phyloP scores from a whole-genome alignment of 306 rosid genomes.

The Quercus variabilis region DNA sequence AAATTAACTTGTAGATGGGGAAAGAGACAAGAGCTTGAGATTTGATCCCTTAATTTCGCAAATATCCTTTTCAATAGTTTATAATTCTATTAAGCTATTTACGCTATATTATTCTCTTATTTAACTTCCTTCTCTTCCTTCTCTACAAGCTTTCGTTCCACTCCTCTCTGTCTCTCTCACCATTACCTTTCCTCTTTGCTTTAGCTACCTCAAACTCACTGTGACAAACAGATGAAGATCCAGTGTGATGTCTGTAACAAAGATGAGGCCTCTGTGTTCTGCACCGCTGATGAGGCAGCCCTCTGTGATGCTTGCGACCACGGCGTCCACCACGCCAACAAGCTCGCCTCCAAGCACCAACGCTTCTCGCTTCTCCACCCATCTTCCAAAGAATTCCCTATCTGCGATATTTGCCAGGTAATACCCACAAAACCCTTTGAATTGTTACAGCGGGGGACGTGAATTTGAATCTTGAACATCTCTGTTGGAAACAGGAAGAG shows the following conservation, averaged over 20 bases:
- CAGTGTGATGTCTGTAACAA: slow-evolving; percentile 84
- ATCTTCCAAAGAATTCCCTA: slow-evolving; percentile 41
- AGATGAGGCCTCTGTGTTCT: slow-evolving; percentile 65
- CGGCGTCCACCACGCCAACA: slow-evolving; percentile 94
- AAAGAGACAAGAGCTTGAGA: neutral
- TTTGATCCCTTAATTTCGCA: neutral
- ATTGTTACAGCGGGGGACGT: too few species aligned
- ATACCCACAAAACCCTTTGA: neutral
- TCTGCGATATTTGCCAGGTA: slow-evolving; percentile 85
- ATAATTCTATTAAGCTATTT: too few species aligned
- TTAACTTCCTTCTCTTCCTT: neutral
- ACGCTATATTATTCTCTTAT: neutral
- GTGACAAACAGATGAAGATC: slow-evolving; percentile 60
- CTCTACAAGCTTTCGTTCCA: neutral
- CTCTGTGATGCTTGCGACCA: slow-evolving; percentile 78
- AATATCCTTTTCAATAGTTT: neutral
- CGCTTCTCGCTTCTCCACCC: slow-evolving; percentile 78
- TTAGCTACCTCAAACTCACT: neutral
- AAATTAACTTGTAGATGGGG: neutral
- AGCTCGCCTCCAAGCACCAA: slow-evolving; percentile 88
- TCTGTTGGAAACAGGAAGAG: too few species aligned
- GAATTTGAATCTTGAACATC: too few species aligned
- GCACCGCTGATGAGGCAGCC: slow-evolving; percentile 97
- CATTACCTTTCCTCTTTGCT: neutral
- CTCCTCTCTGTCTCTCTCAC: neutral